A percentile compares a stretch with the other conserved stretches of the same genome.
Conservation (phyloP, 352 stramenopile genomes). For the Phytophthora pinifolia region DNA sequence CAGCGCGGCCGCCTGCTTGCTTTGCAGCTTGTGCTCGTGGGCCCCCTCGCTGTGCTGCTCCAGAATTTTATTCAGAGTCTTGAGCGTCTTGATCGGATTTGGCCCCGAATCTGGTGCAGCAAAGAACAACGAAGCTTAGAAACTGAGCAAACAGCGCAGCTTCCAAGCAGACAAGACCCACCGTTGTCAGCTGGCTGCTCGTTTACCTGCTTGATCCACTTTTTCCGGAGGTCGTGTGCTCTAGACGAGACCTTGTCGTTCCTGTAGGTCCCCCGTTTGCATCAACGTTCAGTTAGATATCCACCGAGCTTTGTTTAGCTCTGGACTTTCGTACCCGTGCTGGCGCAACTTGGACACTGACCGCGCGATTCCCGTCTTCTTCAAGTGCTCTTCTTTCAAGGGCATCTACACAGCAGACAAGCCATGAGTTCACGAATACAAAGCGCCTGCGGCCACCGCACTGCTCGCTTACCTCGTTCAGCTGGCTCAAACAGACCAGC, state of each 20-base stretch:
- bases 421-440: background rate
- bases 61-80: conserved; percentile 56
- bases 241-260: conserved; percentile 81
- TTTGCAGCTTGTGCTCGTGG: conserved; percentile 36
- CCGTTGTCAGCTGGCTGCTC: conserved; percentile 35
- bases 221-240: conserved; percentile 62
- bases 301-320: background rate
- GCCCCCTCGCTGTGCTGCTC: conserved; percentile 41
- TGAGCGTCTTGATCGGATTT: conserved; percentile 45
- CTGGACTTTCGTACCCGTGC: conserved; percentile 53
- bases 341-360: conserved; percentile 68
- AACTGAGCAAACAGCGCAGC: background rate
- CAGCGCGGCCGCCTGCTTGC: conserved; percentile 43
- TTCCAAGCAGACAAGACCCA: conserved; percentile 1
- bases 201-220: conserved; percentile 68
- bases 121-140: conserved; percentile 4
- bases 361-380: conserved; percentile 66
- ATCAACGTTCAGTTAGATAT: conserved; percentile 1
- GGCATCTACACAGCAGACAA: conserved; percentile 40
- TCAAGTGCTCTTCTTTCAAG: conserved; percentile 61
- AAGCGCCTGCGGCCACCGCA: background rate
- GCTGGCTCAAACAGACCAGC: conserved; percentile 49
- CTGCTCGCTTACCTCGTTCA: conserved; percentile 40
- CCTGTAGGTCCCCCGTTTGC: conserved; percentile 24
- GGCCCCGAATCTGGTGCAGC: conserved; percentile 22